These are phyloP conservation scores for Xylariomycetidae sp. DNA, from an alignment of 2,329 filamentous ascomycete species.

Conservation along the genomic window DNA sequence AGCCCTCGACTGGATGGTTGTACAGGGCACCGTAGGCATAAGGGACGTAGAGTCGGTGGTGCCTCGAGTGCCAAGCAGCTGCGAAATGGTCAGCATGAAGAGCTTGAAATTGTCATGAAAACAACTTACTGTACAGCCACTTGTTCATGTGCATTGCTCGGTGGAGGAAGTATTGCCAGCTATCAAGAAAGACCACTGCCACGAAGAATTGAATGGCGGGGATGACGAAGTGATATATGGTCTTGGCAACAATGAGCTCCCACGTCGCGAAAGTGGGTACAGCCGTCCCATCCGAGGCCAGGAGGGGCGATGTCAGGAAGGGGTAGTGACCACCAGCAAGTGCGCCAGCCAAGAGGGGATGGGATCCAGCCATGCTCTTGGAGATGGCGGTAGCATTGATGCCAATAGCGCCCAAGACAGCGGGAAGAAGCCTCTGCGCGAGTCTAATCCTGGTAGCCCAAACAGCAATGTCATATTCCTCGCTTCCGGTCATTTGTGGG, in stretches of 20 bases:
- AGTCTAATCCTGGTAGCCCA: constrained; percentile 83
- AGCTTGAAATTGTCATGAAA: too few relatives aligned
- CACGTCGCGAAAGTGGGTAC: constrained; percentile 75
- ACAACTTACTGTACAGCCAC: constrained; percentile 88
- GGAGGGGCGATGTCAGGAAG: constrained; percentile 56
- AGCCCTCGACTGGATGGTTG: constrained; percentile 93
- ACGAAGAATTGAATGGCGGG: constrained; percentile 73
- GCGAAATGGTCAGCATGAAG: constrained; percentile 22
- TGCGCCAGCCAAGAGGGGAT: constrained; percentile 70
- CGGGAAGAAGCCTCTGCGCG: constrained; percentile 72
- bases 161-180: constrained; percentile 98
- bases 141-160: constrained; percentile 96
- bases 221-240: constrained; percentile 74
- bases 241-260: constrained; percentile 71
- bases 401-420: constrained; percentile 65
- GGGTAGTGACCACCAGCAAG: constrained; percentile 81
- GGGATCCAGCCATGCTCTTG: constrained; percentile 65
- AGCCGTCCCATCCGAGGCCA: constrained; percentile 43
- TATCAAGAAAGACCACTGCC: constrained; percentile 77
- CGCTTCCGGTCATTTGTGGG: constrained; percentile 67
- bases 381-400: constrained; percentile 72
- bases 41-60: constrained; percentile 94
- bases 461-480: constrained; percentile 80
- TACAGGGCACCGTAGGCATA: constrained; percentile 97
- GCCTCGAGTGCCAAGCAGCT: constrained; percentile 89